A percentile compares a stretch with the other conserved stretches of the same genome.
Conservation (phyloP, 495 filamentous ascomycete species). For the Aspergillus nidulans region DNA sequence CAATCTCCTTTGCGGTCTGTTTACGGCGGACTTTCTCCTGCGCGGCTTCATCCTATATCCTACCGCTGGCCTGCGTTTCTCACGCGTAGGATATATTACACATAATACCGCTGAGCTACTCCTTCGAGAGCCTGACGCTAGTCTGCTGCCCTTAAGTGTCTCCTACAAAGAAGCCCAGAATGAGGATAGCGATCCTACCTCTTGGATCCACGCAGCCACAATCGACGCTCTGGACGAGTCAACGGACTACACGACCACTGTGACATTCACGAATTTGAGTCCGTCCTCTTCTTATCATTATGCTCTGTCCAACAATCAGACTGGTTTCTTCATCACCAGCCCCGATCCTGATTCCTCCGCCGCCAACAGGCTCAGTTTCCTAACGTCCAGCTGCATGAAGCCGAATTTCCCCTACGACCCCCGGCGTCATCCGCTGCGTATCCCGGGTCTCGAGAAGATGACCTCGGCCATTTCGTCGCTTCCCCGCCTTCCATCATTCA, state of each 20-base stretch:
- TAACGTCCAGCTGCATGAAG: constrained; percentile 89
- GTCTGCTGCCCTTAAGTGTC: constrained; percentile 70
- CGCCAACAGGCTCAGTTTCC: constrained; percentile 72
- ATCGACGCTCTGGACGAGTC: constrained; percentile 61
- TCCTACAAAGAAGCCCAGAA: constrained; percentile 48
- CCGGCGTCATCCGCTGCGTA: constrained; percentile 70
- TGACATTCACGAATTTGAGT: constrained; percentile 53
- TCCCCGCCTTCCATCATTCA: constrained; percentile 65
- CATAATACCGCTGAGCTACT: constrained; percentile 74
- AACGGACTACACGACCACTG: constrained; percentile 73
- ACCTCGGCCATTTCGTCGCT: constrained; percentile 52
- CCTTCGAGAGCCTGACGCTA: constrained; percentile 72
- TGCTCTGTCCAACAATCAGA: constrained; percentile 74
- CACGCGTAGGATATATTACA: constrained; percentile 80
- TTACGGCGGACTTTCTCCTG: constrained; percentile 71
- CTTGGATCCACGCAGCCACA: constrained; percentile 63
- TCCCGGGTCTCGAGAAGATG: constrained; percentile 72
- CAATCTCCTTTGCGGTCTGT: constrained; percentile 61
- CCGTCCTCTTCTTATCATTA: constrained; percentile 72
- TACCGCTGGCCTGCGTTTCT: constrained; percentile 73
- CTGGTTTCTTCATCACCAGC: constrained; percentile 70
- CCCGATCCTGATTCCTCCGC: constrained; percentile 58
- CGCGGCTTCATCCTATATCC: constrained; percentile 63
- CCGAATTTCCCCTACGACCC: constrained; percentile 84
- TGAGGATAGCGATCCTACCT: constrained; percentile 11